Evolutionary conservation across 2,329 filamentous ascomycete genomes (phyloP).

Genomic region (Claviceps paspali): DNA sequence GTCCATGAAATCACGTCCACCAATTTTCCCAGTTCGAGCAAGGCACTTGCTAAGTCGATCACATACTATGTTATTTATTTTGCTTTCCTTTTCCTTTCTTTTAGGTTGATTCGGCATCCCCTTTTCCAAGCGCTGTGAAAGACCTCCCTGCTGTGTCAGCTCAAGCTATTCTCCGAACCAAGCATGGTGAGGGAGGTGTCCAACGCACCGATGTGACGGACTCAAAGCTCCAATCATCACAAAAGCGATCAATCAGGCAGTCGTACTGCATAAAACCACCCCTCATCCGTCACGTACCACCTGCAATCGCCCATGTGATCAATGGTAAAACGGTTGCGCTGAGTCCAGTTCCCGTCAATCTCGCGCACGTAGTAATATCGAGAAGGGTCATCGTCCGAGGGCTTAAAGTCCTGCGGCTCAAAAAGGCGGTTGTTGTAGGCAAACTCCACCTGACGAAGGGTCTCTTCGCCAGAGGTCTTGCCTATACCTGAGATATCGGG

Average conservation of each 20-base stretch:
- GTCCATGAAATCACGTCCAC: no score
- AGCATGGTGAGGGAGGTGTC: no score
- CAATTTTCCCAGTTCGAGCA: no score
- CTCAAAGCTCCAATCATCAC: no score
- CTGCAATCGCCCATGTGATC: conserved; percentile 40
- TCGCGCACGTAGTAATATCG: conserved; percentile 48
- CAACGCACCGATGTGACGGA: no score
- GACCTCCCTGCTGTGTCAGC: no score
- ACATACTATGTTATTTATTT: no score
- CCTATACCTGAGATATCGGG: conserved; percentile 39
- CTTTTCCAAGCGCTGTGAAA: no score
- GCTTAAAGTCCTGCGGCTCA: conserved; percentile 48
- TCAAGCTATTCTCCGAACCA: no score
- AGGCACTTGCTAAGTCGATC: no score
- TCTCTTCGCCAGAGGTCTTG: conserved; percentile 32
- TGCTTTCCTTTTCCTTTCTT: no score
- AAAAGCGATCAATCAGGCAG: conserved; percentile 21
- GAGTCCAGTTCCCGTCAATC: conserved; percentile 42
- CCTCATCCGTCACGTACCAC: conserved; percentile 43
- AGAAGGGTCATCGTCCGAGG: conserved; percentile 41
- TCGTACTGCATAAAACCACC: conserved; percentile 46
- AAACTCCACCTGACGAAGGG: conserved; percentile 31
- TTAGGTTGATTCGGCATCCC: no score
- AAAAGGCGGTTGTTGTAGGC: conserved; percentile 34
- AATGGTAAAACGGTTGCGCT: conserved; percentile 44